These are phyloP conservation scores for Syzygium oleosum DNA, from an alignment of 345 rosid species.

Conservation along the genomic window DNA sequence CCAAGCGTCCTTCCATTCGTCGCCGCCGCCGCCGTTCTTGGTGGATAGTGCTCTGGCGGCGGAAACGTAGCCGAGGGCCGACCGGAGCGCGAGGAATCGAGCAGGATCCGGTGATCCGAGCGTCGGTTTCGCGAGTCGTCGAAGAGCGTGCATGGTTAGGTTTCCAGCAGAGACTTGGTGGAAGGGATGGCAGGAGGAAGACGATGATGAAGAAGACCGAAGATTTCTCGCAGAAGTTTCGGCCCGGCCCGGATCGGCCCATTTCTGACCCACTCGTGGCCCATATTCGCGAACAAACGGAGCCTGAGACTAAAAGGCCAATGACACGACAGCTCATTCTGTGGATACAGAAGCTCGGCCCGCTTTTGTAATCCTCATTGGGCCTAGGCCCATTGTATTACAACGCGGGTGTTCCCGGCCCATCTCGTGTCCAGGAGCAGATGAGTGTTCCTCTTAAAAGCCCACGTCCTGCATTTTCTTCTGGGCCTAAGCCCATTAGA, in stretches of 20 bases:
- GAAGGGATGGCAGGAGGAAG: neutral
- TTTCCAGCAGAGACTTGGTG: neutral
- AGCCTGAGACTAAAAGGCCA: too few relatives aligned
- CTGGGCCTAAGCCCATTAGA: neutral
- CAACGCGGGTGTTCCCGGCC: too few relatives aligned
- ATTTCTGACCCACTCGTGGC: neutral
- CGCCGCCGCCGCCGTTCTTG: constrained; percentile 27
- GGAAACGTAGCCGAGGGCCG: neutral
- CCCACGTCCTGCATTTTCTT: neutral
- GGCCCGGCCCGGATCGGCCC: neutral
- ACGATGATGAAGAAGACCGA: neutral
- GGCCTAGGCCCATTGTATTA: too few relatives aligned
- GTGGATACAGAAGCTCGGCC: too few relatives aligned
- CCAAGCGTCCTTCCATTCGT: constrained; percentile 94
- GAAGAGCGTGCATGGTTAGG: constrained; percentile 26
- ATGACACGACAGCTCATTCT: too few relatives aligned
- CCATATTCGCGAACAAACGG: neutral
- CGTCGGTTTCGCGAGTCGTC: constrained; percentile 4
- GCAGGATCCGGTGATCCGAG: neutral
- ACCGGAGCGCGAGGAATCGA: neutral
- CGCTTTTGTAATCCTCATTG: too few relatives aligned
- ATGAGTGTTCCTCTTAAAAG: neutral
- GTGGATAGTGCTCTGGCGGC: constrained; percentile 1
- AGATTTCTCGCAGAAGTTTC: neutral
- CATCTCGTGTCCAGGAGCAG: too few relatives aligned